Percentiles rank a stretch among this genome's conserved stretches.
Evolutionary conservation across 108 stramenopile species (phyloP).

Genomic region (Fistulifera pelliculosa): DNA sequence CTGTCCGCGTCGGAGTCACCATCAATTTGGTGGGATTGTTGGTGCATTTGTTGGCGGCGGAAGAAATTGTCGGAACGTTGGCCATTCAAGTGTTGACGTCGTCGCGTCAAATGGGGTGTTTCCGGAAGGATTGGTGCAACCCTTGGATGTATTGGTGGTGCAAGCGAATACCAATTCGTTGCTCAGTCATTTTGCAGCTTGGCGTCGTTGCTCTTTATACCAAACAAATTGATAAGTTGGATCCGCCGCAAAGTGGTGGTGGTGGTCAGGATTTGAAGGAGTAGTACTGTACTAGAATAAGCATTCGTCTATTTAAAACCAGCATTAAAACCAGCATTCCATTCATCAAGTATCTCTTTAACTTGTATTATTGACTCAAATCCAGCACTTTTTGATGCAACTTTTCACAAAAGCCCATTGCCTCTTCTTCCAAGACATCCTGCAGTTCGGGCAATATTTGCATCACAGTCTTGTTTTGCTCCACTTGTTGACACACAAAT

Average conservation of each 20-base stretch:
- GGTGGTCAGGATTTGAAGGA: too few relatives aligned
- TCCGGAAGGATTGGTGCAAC: conserved; percentile 51
- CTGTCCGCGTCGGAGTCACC: conserved; percentile 50
- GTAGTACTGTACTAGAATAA: too few relatives aligned
- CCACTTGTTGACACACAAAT: conserved; percentile 53
- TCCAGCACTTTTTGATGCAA: too few relatives aligned
- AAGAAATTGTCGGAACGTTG: conserved; percentile 85
- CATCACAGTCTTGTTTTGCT: conserved; percentile 15
- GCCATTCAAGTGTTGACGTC: conserved; percentile 76
- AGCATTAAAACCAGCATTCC: too few relatives aligned
- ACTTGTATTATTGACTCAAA: too few relatives aligned
- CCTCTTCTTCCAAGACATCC: conserved; percentile 78
- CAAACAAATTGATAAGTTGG: conserved; percentile 36
- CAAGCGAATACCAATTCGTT: conserved; percentile 93
- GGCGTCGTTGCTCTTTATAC: conserved; percentile 52
- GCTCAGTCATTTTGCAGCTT: conserved; percentile 79
- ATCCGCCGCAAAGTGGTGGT: neutral
- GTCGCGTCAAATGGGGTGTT: conserved; percentile 24
- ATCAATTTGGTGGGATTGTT: conserved; percentile 81
- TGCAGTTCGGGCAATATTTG: conserved; percentile 67
- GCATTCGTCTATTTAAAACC: too few relatives aligned
- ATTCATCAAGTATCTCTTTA: too few relatives aligned
- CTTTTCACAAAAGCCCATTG: conserved; percentile 2
- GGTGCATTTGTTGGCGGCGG: conserved; percentile 73
- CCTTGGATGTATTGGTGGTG: conserved; percentile 82